phyloP scores from a whole-genome alignment of 345 rosid species.

The Moricandia moricandioides region DNA sequence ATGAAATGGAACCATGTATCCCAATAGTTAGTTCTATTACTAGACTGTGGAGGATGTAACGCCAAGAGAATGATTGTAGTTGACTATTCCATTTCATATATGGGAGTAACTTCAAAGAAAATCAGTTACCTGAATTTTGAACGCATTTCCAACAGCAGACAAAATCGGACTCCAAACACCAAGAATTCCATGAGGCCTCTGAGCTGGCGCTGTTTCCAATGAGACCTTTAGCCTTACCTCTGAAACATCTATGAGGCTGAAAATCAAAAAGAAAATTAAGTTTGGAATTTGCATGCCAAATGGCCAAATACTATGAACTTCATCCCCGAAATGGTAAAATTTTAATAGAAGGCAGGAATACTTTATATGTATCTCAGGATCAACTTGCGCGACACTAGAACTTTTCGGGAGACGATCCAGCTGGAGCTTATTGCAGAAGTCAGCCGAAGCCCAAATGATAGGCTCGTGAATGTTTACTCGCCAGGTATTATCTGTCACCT shows the following conservation, averaged over 20 bases:
- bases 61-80: conserved; percentile 14
- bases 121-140: conserved; percentile 78
- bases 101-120: conserved; percentile 11
- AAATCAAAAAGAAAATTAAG: conserved; percentile 31
- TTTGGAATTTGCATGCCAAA: conserved; percentile 21
- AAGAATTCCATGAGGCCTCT: conserved; percentile 89
- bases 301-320: conserved; percentile 4
- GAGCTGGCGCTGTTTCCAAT: conserved; percentile 82
- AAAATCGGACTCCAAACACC: conserved; percentile 97
- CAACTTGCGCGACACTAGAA: conserved; percentile 72
- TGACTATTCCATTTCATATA: conserved; percentile 14
- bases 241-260: conserved; percentile 92
- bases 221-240: conserved; percentile 86
- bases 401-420: conserved; percentile 71
- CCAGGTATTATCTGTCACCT: conserved; percentile 89
- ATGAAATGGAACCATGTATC: conserved; percentile 16
- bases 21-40: conserved; percentile 2
- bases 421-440: conserved; percentile 79
- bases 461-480: conserved; percentile 94
- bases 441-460: conserved; percentile 85
- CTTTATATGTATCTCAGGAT: conserved; percentile 93
- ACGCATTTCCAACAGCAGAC: conserved; percentile 96
- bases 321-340: not conserved
- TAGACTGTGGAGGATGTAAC: conserved; percentile 3
- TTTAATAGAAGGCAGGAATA: conserved; percentile 40